Evolutionary conservation across 2,329 filamentous ascomycete genomes (phyloP), one percentile per base, ranked within the genome.

Genomic region (Phaeosphaeriaceae sp.): DNA sequence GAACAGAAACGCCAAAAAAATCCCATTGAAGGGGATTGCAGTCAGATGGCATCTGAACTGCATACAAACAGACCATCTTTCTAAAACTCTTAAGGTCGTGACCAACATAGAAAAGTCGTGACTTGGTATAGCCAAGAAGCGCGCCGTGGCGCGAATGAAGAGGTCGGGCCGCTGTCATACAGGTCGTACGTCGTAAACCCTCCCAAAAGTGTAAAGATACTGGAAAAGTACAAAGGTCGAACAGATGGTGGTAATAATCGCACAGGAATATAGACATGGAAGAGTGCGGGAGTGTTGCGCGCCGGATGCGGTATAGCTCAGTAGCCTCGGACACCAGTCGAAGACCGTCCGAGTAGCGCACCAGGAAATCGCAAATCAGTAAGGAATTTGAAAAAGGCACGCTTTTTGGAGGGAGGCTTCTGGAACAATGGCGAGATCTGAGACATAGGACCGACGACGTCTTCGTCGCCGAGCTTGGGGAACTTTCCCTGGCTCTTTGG

Each of bases 391-490:
- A 77, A 68, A 53, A 78, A 77, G 7, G 73, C 72, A 52, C 74
- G 74, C 63, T 78, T 78, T 24, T 70, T 72, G 24, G 71, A 72
- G 33, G 72, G 69, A 22, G 70, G 78, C 57, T 70, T 72, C 40
- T 78, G 78, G 55, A 79, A 77, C 56, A 74, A 70, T 13, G 72
- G 74, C 65, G 57, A 68, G 58, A 78, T 60, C 63, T 80, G 85
- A 67, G 88, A 87, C 93, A 97, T 97, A 7, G 93, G 93, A 1
- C 93, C 93, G 46, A 97, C 92, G 73, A 97, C 96, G 76, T 96
- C 93, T 68, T 93, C 90, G 70, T 97, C 93, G 52, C 93, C 93
- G 31, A 94, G 86, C 67, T 89, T 88, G 22, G 93, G 93, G 70
- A 97, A 97, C 77, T 97, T 97, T 72, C 91, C 90, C 61, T 90